A percentile compares a stretch with the other conserved stretches of the same genome.
These are phyloP conservation scores for Botryotinia globosa DNA, from an alignment of 2,329 filamentous ascomycete genomes.

Conservation along the genomic window DNA sequence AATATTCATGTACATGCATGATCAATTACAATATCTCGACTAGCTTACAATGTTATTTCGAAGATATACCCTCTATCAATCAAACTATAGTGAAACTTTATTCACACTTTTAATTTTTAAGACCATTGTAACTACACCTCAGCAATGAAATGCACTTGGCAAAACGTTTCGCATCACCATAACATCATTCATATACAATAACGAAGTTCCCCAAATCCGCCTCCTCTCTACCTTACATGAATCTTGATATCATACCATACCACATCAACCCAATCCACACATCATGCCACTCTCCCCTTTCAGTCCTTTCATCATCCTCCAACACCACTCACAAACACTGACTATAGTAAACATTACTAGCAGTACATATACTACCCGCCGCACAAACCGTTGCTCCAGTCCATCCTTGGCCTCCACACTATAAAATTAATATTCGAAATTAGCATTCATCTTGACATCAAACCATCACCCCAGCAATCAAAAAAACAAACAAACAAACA, in stretches of 20 bases:
- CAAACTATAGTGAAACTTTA: background rate
- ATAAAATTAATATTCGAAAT: background rate
- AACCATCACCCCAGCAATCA: background rate
- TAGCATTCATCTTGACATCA: background rate
- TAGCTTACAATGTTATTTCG: background rate
- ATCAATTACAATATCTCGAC: background rate
- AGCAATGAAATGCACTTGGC: accelerated
- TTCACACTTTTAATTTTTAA: background rate
- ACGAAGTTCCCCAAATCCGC: too few species aligned
- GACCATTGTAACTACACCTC: background rate
- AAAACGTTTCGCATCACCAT: background rate
- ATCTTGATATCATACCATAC: background rate
- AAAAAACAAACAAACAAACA: too few species aligned
- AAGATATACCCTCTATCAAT: background rate
- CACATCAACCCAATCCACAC: background rate
- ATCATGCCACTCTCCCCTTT: background rate
- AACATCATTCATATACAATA: background rate
- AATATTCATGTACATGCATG: background rate
- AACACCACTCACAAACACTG: conserved; percentile 25
- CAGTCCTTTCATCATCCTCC: background rate
- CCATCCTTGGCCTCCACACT: conserved; percentile 31
- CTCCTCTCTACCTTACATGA: background rate
- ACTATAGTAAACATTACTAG: conserved; percentile 27
- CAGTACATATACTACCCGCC: conserved; percentile 25
- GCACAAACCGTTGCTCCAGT: conserved; percentile 28